Evolutionary conservation across 768 basidiomycete genomes (phyloP), one percentile per base, ranked within the genome.

Genomic region (Podaxis rugospora): DNA sequence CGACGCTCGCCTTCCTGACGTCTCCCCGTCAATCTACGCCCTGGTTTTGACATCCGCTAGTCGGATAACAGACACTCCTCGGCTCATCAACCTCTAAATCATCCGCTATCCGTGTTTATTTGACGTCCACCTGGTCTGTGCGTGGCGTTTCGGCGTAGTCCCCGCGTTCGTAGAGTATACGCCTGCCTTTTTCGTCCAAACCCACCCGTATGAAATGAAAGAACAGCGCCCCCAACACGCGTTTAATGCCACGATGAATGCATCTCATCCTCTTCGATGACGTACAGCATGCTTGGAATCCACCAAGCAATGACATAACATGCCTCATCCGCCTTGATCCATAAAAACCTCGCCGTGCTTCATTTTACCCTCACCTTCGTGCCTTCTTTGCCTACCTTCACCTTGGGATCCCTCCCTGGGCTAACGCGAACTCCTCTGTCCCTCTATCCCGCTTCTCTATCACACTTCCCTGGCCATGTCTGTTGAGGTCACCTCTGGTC

Each of bases 401-500:
- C 32, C 32, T 32, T 32, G 32, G 7, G 32, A 32, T 9, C 42
- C 35, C 42, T 5, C 32, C 51, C 47, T 25, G n/a, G 18, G 6
- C 14, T 18, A 16, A 44, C 42, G 42, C 14, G 18, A 18, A 44
- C 39, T 28, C 21, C 36, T 47, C 25, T 21, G 18, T 25, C 32
- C 42, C 42, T 16, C 47, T 25, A 42, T 18, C 40, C 40, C 14
- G 5, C 47, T 51, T 21, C n/a, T 51, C n/a, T 42, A 13, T 47
- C 39, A n/a, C 53, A 27, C 40, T 40, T 47, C 46, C 28, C 46
- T 10, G 57, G 58, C 18, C 27, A 73, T 70, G 69, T 62, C 67
- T 25, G 71, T 72, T 37, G 60, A 71, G 36, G 67, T 78, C 39
- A 69, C 74, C 57, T 70, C 74, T 28, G 79, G 81, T 18, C 57